Conservation (phyloP, 805 yeast species). For the Ascoidea tarda region DNA sequence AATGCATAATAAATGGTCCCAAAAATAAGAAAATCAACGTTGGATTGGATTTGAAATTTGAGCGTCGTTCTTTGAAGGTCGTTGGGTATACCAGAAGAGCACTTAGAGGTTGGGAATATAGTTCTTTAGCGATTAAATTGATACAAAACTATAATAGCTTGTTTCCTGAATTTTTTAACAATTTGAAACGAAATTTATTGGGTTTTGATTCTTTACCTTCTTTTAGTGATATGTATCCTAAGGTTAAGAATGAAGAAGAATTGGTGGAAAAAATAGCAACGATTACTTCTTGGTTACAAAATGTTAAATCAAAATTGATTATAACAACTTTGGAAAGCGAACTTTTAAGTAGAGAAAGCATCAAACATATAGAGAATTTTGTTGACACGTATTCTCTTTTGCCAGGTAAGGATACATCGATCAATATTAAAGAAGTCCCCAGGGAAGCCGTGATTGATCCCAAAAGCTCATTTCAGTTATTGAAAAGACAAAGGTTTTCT, state of each 20-base stretch:
- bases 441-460: conserved; percentile 73
- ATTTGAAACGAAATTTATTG: conserved; percentile 16
- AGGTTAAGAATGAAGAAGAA: conserved; percentile 16
- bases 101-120: conserved; percentile 68
- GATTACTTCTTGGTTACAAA: conserved; percentile 28
- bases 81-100: conserved; percentile 69
- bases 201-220: background rate
- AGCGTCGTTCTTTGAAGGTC: conserved; percentile 65
- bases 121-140: conserved; percentile 57
- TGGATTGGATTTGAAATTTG: conserved; percentile 79
- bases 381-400: conserved; percentile 30
- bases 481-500: conserved; percentile 62
- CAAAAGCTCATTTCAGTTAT: conserved; percentile 48
- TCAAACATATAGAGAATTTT: conserved; percentile 50
- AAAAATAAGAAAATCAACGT: conserved; percentile 43
- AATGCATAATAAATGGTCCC: conserved; percentile 43
- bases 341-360: conserved; percentile 52
- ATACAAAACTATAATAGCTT: conserved; percentile 42
- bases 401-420: conserved; percentile 31
- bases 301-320: conserved; percentile 38
- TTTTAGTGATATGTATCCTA: conserved; percentile 22
- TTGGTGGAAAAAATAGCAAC: conserved; percentile 15
- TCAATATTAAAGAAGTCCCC: conserved; percentile 71
- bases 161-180: conserved; percentile 48
- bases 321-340: conserved; percentile 69